Evolutionary conservation across 2,329 filamentous ascomycete genomes (phyloP).

Genomic region (Microdochium bolleyi): DNA sequence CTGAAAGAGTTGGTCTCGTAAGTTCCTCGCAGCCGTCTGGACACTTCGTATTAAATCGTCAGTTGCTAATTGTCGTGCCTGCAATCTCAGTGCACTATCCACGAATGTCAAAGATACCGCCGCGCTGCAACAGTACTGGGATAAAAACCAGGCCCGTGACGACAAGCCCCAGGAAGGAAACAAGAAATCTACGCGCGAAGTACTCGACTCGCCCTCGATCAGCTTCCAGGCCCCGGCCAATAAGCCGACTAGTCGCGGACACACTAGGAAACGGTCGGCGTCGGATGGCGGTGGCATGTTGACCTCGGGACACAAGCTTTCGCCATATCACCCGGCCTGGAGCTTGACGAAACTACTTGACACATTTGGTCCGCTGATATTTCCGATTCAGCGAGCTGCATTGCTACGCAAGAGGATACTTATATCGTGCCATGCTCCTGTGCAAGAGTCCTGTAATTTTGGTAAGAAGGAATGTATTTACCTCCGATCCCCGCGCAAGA

Average conservation of each 20-base stretch:
- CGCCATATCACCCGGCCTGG: conserved; percentile 77
- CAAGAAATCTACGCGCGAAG: conserved; percentile 27
- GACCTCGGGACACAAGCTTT: conserved; percentile 57
- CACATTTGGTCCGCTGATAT: conserved; percentile 83
- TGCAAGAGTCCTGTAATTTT: conserved; percentile 81
- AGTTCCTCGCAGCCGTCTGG: conserved; percentile 10
- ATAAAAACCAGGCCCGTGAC: conserved; percentile 41
- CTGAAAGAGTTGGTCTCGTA: conserved; percentile 70
- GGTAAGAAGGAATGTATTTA: conserved; percentile 42
- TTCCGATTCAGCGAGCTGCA: conserved; percentile 82
- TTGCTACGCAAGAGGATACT: conserved; percentile 81
- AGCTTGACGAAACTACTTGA: conserved; percentile 72
- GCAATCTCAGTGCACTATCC: conserved; percentile 47
- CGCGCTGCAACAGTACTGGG: conserved; percentile 75
- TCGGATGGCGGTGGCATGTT: conserved; percentile 54
- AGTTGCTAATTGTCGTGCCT: conserved; percentile 2
- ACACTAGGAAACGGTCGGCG: conserved; percentile 48
- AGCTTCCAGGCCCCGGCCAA: conserved; percentile 29
- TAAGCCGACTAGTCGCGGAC: conserved; percentile 27
- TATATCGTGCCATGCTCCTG: conserved; percentile 77
- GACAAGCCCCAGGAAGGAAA: conserved; percentile 26
- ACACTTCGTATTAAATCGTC: conserved; percentile 8
- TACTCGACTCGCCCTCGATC: conserved; percentile 42
- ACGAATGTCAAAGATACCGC: conserved; percentile 54
- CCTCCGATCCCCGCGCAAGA: background rate